phyloP scores from a whole-genome alignment of 202 grass and related monocot genomes.

The Schoenoplectus tabernaemontani region DNA sequence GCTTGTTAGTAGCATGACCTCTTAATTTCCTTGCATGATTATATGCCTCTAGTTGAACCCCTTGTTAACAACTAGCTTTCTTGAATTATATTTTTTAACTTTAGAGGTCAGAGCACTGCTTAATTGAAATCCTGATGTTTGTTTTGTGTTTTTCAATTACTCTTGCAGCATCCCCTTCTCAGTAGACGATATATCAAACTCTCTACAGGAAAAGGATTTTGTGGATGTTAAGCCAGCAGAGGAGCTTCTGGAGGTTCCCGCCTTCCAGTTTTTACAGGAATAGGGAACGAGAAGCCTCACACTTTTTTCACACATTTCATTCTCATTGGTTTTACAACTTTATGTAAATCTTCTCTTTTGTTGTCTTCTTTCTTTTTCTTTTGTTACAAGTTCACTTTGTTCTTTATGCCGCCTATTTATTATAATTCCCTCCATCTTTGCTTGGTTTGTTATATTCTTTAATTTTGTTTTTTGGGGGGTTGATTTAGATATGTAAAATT shows the following conservation, averaged over 20 bases:
- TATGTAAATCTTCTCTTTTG: conserved; percentile 53
- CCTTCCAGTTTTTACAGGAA: conserved; percentile 99
- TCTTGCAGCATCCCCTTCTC: conserved; percentile 96
- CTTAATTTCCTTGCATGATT: neutral
- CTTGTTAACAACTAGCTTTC: neutral
- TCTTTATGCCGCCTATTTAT: conserved; percentile 48
- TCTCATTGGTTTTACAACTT: conserved; percentile 49
- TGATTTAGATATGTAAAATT: conserved; percentile 40
- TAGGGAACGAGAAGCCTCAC: conserved; percentile 39
- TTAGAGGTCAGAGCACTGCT: neutral
- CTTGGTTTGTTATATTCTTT: conserved; percentile 30
- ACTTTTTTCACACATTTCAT: conserved; percentile 38
- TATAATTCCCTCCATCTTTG: conserved; percentile 44
- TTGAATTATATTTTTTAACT: neutral
- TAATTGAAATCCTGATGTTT: conserved; percentile 13
- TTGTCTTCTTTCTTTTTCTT: conserved; percentile 26
- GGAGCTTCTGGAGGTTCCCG: conserved; percentile 70
- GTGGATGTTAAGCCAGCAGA: conserved; percentile 70
- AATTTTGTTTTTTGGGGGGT: conserved; percentile 34
- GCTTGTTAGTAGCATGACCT: neutral
- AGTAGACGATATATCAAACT: conserved; percentile 80
- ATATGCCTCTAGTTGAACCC: neutral
- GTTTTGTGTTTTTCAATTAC: neutral
- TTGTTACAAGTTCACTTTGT: conserved; percentile 24
- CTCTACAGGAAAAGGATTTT: conserved; percentile 82